These are phyloP conservation scores for Candida gorgasii DNA, from an alignment of 805 yeast species.

Conservation along the genomic window DNA sequence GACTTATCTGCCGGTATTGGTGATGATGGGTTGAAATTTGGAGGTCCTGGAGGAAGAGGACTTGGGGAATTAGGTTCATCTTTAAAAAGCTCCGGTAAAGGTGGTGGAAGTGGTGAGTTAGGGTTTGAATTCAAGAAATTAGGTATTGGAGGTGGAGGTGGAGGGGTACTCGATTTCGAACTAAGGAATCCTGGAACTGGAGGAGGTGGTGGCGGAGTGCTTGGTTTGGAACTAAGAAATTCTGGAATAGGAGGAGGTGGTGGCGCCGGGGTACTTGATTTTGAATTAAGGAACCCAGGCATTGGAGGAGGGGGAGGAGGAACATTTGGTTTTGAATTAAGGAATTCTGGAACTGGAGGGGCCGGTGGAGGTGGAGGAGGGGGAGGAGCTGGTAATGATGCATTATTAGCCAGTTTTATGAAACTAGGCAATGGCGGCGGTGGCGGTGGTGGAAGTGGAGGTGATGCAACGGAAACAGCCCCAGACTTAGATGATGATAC, in stretches of 20 bases:
- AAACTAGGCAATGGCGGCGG: constrained; percentile 3
- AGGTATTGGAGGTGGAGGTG: constrained; percentile 23
- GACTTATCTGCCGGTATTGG: constrained; percentile 3
- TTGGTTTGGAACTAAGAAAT: constrained; percentile 16
- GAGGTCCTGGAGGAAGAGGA: constrained; percentile 18
- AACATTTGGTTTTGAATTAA: constrained; percentile 2
- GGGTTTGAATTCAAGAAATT: constrained; percentile 6
- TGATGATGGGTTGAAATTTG: constrained; percentile 5
- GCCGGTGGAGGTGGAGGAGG: constrained; percentile 17
- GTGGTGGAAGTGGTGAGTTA: constrained; percentile 20
- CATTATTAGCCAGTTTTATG: not conserved
- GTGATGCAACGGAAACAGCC: not conserved
- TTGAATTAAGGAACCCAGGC: constrained; percentile 13
- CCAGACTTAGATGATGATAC: too few relatives aligned
- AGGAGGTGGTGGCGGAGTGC: constrained; percentile 11
- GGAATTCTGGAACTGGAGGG: constrained; percentile 14
- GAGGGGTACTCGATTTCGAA: constrained; percentile 5
- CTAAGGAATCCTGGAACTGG: constrained; percentile 15
- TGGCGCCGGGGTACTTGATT: constrained; percentile 18
- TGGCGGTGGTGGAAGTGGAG: constrained; percentile 19
- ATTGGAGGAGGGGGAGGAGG: constrained; percentile 22
- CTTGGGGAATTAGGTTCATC: constrained; percentile 9
- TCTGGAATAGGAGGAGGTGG: constrained; percentile 31
- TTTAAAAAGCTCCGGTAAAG: constrained; percentile 29
- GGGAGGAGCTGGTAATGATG: constrained; percentile 11